phyloP scores from a whole-genome alignment of 2,329 filamentous ascomycete species.

The Pseudocercospora cruenta region DNA sequence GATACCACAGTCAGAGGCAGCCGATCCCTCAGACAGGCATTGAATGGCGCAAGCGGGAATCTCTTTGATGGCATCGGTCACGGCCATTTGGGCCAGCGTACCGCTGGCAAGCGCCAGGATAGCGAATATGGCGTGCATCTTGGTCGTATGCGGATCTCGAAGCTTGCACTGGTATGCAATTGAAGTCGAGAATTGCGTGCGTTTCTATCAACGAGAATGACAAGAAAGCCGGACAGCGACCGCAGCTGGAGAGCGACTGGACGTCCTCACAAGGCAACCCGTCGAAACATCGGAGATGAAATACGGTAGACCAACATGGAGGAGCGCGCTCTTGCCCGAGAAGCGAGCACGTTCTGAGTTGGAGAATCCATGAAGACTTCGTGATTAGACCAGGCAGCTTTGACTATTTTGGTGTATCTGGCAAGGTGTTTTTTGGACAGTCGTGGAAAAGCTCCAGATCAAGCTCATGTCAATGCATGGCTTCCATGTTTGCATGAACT shows the following conservation, averaged over 20 bases:
- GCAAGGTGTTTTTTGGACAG: not conserved
- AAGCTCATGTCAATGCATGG: not conserved
- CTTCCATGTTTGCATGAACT: not conserved
- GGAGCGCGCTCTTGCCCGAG: not conserved
- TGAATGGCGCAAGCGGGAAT: not conserved
- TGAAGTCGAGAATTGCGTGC: not conserved
- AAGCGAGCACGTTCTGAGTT: not conserved
- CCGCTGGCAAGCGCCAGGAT: not conserved
- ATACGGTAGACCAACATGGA: not conserved
- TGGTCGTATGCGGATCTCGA: not conserved
- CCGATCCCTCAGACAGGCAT: not conserved
- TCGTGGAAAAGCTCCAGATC: not conserved
- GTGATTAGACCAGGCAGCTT: not conserved
- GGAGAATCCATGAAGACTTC: not conserved
- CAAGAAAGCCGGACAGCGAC: not conserved
- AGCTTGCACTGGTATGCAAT: not conserved
- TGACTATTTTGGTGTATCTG: not conserved
- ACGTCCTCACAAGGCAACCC: not conserved
- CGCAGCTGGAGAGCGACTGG: not conserved
- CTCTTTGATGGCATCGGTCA: conserved; percentile 6
- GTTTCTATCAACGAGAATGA: not conserved
- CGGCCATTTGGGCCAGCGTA: not conserved
- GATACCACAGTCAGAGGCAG: conserved; percentile 1
- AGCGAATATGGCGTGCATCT: not conserved
- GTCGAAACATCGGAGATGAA: not conserved